Conservation (phyloP, 2,329 filamentous ascomycete species). For the Dothistroma pini region DNA sequence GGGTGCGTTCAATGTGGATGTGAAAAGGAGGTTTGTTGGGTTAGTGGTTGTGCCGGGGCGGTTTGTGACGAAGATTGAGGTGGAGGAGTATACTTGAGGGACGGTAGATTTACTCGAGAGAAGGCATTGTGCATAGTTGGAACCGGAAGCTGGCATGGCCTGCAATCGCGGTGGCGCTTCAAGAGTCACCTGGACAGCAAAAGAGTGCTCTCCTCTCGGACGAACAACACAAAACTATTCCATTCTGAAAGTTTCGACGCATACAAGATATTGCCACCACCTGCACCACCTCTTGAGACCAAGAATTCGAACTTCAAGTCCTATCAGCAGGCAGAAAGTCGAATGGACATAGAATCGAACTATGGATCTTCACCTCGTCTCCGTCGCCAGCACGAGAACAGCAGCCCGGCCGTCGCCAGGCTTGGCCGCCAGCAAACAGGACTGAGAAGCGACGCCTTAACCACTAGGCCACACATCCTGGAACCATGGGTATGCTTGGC, state of each 20-base stretch:
- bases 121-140: not conserved
- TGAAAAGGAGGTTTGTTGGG: conserved; percentile 83
- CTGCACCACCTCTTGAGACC: not conserved
- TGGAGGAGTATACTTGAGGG: conserved; percentile 58
- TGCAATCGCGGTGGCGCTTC: too few relatives aligned
- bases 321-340: not conserved
- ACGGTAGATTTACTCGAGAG: not conserved
- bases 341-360: not conserved
- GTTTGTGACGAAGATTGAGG: conserved; percentile 81
- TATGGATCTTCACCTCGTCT: not conserved
- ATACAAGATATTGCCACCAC: not conserved
- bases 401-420: not conserved
- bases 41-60: conserved; percentile 84
- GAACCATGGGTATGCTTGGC: too few relatives aligned
- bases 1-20: conserved; percentile 58
- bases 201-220: not conserved
- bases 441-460: not conserved
- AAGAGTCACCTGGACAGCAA: not conserved
- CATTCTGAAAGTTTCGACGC: not conserved
- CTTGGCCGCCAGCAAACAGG: not conserved
- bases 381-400: not conserved
- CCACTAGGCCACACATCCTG: not conserved
- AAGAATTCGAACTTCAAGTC: not conserved
- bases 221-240: not conserved
- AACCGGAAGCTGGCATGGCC: not conserved